Evolutionary conservation across 2,329 filamentous ascomycete genomes (phyloP).

Genomic region (Verticillium nubilum): DNA sequence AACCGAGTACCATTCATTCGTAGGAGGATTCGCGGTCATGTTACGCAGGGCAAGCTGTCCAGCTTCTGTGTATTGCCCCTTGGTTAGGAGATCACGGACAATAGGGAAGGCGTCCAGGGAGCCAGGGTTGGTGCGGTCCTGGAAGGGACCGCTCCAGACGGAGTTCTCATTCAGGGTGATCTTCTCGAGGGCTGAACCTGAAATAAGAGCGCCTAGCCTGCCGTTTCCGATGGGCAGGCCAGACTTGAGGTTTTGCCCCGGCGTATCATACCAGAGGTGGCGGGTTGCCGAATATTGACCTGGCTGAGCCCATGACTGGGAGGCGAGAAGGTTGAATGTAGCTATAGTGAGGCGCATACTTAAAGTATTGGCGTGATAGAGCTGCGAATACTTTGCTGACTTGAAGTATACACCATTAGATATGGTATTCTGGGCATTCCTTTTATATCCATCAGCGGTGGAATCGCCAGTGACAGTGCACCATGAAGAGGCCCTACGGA

Average conservation of each 20-base stretch:
- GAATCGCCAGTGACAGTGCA: too few species aligned
- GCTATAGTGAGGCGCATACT: background rate
- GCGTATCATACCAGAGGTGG: constrained; percentile 4
- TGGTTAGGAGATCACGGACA: constrained; percentile 27
- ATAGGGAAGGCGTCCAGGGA: constrained; percentile 23
- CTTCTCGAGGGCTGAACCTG: constrained; percentile 34
- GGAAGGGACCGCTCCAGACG: constrained; percentile 38
- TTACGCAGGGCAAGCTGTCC: constrained; percentile 25
- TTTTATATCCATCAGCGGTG: background rate
- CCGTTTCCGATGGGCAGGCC: constrained; percentile 46
- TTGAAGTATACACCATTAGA: background rate
- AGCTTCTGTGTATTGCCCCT: constrained; percentile 28
- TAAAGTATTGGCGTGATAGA: background rate
- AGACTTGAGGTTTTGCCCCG: constrained; percentile 5
- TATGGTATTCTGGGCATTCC: background rate
- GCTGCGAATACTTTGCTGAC: too few species aligned
- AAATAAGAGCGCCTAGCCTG: constrained; percentile 33
- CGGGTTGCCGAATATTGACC: background rate
- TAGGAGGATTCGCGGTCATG: constrained; percentile 30
- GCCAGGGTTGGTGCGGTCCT: constrained; percentile 34
- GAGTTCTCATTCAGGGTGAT: constrained; percentile 42
- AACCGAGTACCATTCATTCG: constrained; percentile 31
- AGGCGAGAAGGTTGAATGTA: background rate
- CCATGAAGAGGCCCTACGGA: too few species aligned
- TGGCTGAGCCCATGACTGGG: background rate